Conservation (phyloP, 495 filamentous ascomycete species). For the Talaromyces proteolyticus region DNA sequence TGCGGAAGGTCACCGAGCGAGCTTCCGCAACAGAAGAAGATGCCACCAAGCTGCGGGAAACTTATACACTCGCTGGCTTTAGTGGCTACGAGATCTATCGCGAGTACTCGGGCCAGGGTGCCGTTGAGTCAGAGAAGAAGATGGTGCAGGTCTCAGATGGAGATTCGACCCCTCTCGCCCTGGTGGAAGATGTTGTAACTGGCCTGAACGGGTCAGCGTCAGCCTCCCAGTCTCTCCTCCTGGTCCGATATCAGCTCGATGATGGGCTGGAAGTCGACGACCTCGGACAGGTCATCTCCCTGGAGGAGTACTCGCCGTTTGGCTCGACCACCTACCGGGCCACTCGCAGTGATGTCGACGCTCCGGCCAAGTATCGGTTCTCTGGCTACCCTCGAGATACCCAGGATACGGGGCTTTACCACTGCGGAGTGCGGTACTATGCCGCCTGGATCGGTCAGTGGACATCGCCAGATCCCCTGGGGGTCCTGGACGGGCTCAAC, state of each 20-base stretch:
- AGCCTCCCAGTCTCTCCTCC: not conserved
- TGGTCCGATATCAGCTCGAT: slow-evolving; percentile 7
- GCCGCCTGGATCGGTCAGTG: slow-evolving; percentile 22
- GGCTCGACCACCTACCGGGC: slow-evolving; percentile 19
- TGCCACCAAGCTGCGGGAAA: no score
- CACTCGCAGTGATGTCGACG: not conserved
- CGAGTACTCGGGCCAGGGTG: slow-evolving; percentile 6
- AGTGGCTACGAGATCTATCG: slow-evolving; percentile 15
- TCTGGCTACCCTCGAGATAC: slow-evolving; percentile 19
- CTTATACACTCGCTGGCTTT: slow-evolving; percentile 11
- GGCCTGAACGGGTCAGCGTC: slow-evolving; percentile 8
- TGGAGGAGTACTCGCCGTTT: slow-evolving; percentile 30
- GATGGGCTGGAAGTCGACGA: slow-evolving; percentile 20
- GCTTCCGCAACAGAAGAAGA: not conserved
- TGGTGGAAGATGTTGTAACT: not conserved
- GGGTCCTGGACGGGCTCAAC: slow-evolving; percentile 20
- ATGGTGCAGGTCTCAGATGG: slow-evolving; percentile 4
- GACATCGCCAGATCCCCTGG: slow-evolving; percentile 22
- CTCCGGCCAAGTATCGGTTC: slow-evolving; percentile 20
- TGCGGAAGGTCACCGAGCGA: slow-evolving; percentile 22
- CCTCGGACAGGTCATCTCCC: slow-evolving; percentile 17
- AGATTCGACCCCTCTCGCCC: no score
- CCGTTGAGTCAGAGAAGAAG: not conserved
- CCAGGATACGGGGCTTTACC: slow-evolving; percentile 24
- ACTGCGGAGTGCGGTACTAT: slow-evolving; percentile 24